Evolutionary conservation across 441 rosid species (phyloP), one percentile per base, ranked within the genome.

Genomic region (Manihot esculenta): DNA sequence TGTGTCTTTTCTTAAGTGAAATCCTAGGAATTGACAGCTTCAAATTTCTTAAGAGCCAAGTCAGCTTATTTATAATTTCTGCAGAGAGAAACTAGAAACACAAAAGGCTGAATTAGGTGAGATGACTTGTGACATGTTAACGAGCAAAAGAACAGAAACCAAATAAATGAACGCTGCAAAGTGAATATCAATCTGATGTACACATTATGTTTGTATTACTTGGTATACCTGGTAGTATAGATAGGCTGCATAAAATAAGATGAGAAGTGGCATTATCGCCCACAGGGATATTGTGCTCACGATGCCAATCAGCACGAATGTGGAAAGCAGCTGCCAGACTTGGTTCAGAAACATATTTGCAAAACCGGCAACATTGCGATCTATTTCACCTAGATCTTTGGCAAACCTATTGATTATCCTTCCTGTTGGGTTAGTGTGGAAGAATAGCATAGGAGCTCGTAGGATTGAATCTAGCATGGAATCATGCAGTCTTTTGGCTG

Each of bases 361-460:
- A 18, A 60, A 80, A 74, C 58, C 81, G 74, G 99, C 96, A 47
- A 96, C 98, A 75, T 78, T 84, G 61, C 90, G 84, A 81, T 96
- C 99, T 62, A 93, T 86, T 77, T 90, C 98, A 21, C 98, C 93
- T 17, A 92, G 82, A 84, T 96, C 98, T 82, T 84, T 96, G 10
- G 99, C 88, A 75, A 96, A 96, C 80, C 98, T 90, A 68, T 96
- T 96, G 81, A 93, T 92, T 61, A 96, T 84, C 61, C 98, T 86
- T 59, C 99, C 98, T 12, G 68, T 74, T 74, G 98, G 98, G 73
- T 94, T 96, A 56, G 98, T 90, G 77, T 94, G 92, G 81, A 92
- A 94, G 81, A 96, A 96, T 63, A 96, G 75, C 98, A 96, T 92
- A 24, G 98, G 98, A 81, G 98, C 93, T 84, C 95, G 85, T 69